Conservation (phyloP, 352 stramenopile genomes). For the Aphanomyces euteiches region DNA sequence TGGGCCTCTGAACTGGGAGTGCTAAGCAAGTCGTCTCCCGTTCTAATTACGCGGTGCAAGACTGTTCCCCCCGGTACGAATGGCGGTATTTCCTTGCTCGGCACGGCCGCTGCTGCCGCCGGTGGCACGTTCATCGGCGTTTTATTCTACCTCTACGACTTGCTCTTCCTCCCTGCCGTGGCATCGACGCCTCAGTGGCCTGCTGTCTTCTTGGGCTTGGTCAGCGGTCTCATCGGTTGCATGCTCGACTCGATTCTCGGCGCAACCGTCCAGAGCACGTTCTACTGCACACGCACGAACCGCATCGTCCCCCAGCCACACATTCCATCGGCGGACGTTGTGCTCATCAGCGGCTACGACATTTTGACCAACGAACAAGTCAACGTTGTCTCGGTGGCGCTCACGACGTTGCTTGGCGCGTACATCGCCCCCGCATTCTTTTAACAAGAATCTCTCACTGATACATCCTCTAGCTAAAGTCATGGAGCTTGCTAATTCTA, state of each 20-base stretch:
- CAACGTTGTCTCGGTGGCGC: conserved; percentile 62
- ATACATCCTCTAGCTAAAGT: no score
- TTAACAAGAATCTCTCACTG: conserved; percentile 4
- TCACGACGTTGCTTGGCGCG: conserved; percentile 49
- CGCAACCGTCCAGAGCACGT: conserved; percentile 74
- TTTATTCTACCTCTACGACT: conserved; percentile 52
- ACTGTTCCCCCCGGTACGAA: conserved; percentile 91
- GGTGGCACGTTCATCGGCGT: conserved; percentile 87
- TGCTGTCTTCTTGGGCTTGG: conserved; percentile 53
- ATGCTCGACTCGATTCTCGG: conserved; percentile 81
- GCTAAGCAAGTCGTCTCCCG: conserved; percentile 62
- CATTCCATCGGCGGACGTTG: neutral
- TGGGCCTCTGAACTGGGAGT: conserved; percentile 95
- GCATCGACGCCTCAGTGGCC: conserved; percentile 40
- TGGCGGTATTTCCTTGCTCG: conserved; percentile 86
- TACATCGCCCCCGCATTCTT: conserved; percentile 46
- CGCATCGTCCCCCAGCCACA: conserved; percentile 48
- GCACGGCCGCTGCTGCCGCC: conserved; percentile 69
- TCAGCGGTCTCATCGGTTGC: conserved; percentile 65
- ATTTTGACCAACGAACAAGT: conserved; percentile 66
- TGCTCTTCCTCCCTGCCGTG: conserved; percentile 38
- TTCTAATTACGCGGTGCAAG: conserved; percentile 74
- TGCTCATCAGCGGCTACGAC: conserved; percentile 25
- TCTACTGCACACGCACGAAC: conserved; percentile 51
- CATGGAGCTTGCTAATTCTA: no score